Base-by-base conservation (phyloP, 768 basidiomycete genomes). In the Daedalea quercina region DNA sequence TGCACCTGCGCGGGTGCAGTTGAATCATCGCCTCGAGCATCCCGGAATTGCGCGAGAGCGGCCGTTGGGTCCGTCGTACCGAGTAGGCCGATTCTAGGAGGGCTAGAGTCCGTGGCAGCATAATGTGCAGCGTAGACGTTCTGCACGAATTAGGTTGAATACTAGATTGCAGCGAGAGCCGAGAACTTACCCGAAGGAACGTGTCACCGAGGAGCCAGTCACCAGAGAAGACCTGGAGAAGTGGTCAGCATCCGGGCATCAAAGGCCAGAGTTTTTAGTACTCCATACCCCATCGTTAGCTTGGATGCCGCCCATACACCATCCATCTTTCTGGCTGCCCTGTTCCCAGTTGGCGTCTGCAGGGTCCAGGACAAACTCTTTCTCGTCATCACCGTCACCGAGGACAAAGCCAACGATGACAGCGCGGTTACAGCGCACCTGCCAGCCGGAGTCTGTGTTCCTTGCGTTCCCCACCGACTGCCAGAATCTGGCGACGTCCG, bases 121-220 rank as follows among this genome's bases (percentile, higher is more conserved):
- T 77, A 73, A 57, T 82, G 77, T 33, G 72, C 69, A 40, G 70
- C 73, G 51, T 82, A 82, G 24, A 78, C 76, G 59, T 81, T 84
- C 80, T 79, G 52, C 33, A 35, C 17, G 47, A 45, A n/a, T n/a
- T n/a, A n/a, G n/a, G n/a, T n/a, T n/a, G n/a, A n/a, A n/a, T n/a
- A n/a, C n/a, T n/a, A n/a, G n/a, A n/a, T n/a, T n/a, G 37, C 51
- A 47, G 40, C 44, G 3, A 25, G 28, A 31, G 11, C 6, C 28
- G 24, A 48, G 22, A 24, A 67, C 72, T 51, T 53, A 77, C 80
- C 57, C 81, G 70, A 51, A 84, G 69, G 52, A 81, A 82, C 17
- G 73, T 69, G 50, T 80, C 80, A n/a, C 80, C 81, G 19, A 82
- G 69, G 4, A 84, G 67, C 80, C 80, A 84, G 64, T 84, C 82